These are phyloP conservation scores for Plenodomus tracheiphilus DNA, from an alignment of 2,329 filamentous ascomycete genomes.

Conservation along the genomic window DNA sequence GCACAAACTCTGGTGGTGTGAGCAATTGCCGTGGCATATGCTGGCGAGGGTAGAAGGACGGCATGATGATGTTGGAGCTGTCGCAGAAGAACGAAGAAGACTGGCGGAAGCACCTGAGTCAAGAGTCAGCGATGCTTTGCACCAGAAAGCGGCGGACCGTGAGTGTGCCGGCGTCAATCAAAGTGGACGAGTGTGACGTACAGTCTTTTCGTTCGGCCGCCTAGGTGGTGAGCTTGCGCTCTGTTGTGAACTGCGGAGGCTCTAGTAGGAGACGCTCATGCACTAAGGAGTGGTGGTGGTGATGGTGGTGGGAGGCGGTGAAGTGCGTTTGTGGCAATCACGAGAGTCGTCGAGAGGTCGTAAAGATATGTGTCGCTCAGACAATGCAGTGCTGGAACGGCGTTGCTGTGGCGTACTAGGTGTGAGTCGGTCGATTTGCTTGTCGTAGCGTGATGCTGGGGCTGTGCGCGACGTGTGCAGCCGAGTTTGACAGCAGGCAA, in stretches of 20 bases:
- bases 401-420: slow-evolving; percentile 15
- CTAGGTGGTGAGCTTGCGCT: slow-evolving; percentile 41
- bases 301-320: slow-evolving; percentile 18
- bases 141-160: background rate
- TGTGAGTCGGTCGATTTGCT: slow-evolving; percentile 5
- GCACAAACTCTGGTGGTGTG: slow-evolving; percentile 54
- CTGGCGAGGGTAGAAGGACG: slow-evolving; percentile 55
- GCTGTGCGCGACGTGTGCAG: slow-evolving; percentile 21
- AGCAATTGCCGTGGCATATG: slow-evolving; percentile 49
- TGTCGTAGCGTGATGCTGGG: slow-evolving; percentile 16
- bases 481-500: background rate
- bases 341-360: slow-evolving; percentile 20
- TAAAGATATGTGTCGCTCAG: slow-evolving; percentile 30
- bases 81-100: slow-evolving; percentile 48
- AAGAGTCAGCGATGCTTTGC: slow-evolving; percentile 16
- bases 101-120: slow-evolving; percentile 43
- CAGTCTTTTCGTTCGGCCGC: slow-evolving; percentile 46
- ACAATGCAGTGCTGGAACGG: slow-evolving; percentile 11
- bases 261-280: slow-evolving; percentile 43
- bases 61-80: slow-evolving; percentile 49
- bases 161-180: slow-evolving; percentile 4
- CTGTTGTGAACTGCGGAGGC: slow-evolving; percentile 36
- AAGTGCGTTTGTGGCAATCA: slow-evolving; percentile 5
- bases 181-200: slow-evolving; percentile 25
- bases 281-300: slow-evolving; percentile 32